These are phyloP conservation scores for Botrytis hyacinthi DNA, from an alignment of 2,329 filamentous ascomycete genomes.

Conservation along the genomic window DNA sequence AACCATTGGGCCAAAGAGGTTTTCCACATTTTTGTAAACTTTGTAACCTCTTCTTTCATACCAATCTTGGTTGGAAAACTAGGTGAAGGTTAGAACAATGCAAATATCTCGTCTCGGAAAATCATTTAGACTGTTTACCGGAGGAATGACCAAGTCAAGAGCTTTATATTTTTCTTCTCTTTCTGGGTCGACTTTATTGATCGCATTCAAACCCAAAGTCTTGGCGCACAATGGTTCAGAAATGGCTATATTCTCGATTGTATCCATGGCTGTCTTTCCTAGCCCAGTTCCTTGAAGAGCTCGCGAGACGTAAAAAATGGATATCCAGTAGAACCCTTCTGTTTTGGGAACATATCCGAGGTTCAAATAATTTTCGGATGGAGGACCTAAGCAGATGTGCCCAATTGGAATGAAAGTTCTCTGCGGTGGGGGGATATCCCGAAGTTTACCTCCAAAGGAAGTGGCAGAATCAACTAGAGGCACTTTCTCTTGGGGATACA, in stretches of 20 bases:
- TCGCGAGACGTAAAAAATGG: conserved; percentile 32
- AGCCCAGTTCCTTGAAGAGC: conserved; percentile 32
- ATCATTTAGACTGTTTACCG: conserved; percentile 12
- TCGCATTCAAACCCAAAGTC: conserved; percentile 27
- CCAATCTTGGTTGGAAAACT: conserved; percentile 34
- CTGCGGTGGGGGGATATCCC: conserved; percentile 23
- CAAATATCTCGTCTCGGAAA: neutral
- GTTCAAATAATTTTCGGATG: conserved; percentile 18
- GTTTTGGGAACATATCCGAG: conserved; percentile 15
- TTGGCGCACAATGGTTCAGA: conserved; percentile 30
- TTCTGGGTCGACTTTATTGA: conserved; percentile 23
- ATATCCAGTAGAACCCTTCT: conserved; percentile 31
- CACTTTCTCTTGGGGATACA: conserved; percentile 26
- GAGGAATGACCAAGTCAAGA: conserved; percentile 22
- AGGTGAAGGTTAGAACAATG: neutral
- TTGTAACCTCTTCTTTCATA: conserved; percentile 35
- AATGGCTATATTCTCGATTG: conserved; percentile 27
- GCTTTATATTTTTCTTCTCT: conserved; percentile 26
- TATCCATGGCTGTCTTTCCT: conserved; percentile 32
- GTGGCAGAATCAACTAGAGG: conserved; percentile 29
- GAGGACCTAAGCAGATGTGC: conserved; percentile 32
- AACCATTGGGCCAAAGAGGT: conserved; percentile 20
- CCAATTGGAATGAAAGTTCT: conserved; percentile 31
- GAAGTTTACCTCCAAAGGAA: conserved; percentile 26
- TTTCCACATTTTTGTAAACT: conserved; percentile 24